These are phyloP conservation scores for Exserohilum rostratum DNA, from an alignment of 2,329 filamentous ascomycete species.

Conservation along the genomic window DNA sequence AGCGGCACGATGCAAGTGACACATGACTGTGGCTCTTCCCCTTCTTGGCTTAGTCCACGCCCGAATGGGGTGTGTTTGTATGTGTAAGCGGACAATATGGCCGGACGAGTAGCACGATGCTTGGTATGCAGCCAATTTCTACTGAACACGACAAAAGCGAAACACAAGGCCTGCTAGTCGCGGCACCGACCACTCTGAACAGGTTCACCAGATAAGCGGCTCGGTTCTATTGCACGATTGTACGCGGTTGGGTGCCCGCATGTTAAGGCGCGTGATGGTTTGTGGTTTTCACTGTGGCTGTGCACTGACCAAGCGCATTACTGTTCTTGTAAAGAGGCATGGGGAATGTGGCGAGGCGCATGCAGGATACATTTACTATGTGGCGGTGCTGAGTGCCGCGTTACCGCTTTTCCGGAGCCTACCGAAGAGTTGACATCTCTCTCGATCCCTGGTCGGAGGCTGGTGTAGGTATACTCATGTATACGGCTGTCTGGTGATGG, in stretches of 20 bases:
- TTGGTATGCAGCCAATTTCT: background rate
- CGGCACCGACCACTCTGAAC: background rate
- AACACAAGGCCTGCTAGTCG: no score
- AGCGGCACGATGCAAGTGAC: background rate
- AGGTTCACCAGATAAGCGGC: background rate
- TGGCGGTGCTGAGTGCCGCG: slow-evolving; percentile 4
- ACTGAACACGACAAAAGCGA: no score
- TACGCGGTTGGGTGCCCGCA: no score
- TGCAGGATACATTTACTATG: background rate
- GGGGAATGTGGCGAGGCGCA: background rate
- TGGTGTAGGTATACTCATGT: background rate
- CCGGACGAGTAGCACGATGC: background rate
- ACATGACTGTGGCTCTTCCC: no score
- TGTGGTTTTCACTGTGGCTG: no score
- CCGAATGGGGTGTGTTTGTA: no score
- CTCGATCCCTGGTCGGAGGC: background rate
- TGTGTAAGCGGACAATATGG: no score
- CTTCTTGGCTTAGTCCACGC: no score
- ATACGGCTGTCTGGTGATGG: no score
- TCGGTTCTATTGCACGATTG: no score
- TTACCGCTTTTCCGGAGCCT: slow-evolving; percentile 18
- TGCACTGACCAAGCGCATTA: background rate
- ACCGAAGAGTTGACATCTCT: background rate
- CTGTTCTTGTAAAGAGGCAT: background rate
- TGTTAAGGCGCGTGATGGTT: no score